phyloP scores from a whole-genome alignment of 2,329 filamentous ascomycete genomes.

The Beauveria sp. region DNA sequence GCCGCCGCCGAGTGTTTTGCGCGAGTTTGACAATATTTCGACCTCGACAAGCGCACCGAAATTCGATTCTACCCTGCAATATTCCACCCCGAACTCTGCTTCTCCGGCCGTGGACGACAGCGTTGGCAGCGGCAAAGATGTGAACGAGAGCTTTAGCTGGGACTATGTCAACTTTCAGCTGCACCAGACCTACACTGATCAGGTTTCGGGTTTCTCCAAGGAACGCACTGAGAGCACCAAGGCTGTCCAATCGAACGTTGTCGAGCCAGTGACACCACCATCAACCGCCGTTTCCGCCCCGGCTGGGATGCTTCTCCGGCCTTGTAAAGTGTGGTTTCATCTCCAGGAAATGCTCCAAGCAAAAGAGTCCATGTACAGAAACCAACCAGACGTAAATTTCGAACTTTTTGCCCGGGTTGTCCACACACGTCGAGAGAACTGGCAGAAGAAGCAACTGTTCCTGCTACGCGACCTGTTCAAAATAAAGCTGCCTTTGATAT shows the following conservation, averaged over 20 bases:
- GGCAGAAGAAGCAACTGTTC: constrained; percentile 49
- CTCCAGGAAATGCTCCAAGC: constrained; percentile 51
- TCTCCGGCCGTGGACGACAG: not conserved
- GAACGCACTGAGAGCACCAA: too few relatives aligned
- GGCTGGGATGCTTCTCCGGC: constrained; percentile 11
- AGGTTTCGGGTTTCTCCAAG: not conserved
- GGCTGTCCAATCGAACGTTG: not conserved
- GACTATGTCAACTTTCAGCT: constrained; percentile 19
- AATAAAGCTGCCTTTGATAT: constrained; percentile 43
- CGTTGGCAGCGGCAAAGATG: constrained; percentile 5
- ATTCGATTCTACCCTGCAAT: constrained; percentile 29
- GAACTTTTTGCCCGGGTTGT: constrained; percentile 54
- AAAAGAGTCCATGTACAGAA: constrained; percentile 25
- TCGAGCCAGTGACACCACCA: not conserved
- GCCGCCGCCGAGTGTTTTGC: constrained; percentile 25
- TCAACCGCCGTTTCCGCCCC: not conserved
- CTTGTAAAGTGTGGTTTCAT: constrained; percentile 49
- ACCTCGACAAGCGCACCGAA: constrained; percentile 27
- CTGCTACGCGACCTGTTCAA: constrained; percentile 57
- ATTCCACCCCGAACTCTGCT: constrained; percentile 22
- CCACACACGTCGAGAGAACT: constrained; percentile 46
- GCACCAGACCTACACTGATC: not conserved
- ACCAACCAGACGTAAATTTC: constrained; percentile 37
- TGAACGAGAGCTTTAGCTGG: constrained; percentile 32
- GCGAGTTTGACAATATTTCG: constrained; percentile 20